phyloP scores from a whole-genome alignment of 2,329 filamentous ascomycete species.

The Tothia fuscella region DNA sequence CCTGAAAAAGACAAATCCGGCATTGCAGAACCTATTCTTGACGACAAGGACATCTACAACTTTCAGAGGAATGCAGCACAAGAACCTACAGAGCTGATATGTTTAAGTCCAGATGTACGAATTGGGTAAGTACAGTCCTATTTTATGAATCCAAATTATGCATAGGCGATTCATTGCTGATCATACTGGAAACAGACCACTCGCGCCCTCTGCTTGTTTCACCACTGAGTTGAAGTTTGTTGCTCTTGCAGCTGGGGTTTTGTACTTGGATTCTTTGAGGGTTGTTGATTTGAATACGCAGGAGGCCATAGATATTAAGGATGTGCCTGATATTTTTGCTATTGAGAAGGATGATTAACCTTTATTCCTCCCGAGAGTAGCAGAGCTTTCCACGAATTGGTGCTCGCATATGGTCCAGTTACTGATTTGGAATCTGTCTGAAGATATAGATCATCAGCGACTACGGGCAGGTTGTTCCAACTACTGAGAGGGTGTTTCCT shows the following conservation, averaged over 20 bases:
- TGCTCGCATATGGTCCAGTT: no score
- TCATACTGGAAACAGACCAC: conserved; percentile 34
- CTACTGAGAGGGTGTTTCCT: no score
- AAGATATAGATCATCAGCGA: no score
- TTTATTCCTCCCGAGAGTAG: no score
- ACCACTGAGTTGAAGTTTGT: conserved; percentile 62
- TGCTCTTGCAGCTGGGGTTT: conserved; percentile 52
- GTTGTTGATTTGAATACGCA: conserved; percentile 62
- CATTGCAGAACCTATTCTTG: conserved; percentile 54
- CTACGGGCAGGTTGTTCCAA: no score
- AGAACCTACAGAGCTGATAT: conserved; percentile 58
- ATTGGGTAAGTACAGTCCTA: conserved; percentile 44
- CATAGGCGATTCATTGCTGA: neutral
- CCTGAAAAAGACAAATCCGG: conserved; percentile 20
- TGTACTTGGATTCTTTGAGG: conserved; percentile 59
- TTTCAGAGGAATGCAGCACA: conserved; percentile 54
- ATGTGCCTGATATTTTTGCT: conserved; percentile 55
- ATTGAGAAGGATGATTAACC: conserved; percentile 1
- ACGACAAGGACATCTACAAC: conserved; percentile 59
- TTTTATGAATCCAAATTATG: neutral
- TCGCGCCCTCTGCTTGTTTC: conserved; percentile 61
- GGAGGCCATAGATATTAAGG: conserved; percentile 65
- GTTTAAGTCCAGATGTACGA: conserved; percentile 60
- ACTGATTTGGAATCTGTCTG: no score
- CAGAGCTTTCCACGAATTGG: no score